Base-by-base conservation (phyloP, 192 early-diverging fungal genomes). In the Backusella sp. region DNA sequence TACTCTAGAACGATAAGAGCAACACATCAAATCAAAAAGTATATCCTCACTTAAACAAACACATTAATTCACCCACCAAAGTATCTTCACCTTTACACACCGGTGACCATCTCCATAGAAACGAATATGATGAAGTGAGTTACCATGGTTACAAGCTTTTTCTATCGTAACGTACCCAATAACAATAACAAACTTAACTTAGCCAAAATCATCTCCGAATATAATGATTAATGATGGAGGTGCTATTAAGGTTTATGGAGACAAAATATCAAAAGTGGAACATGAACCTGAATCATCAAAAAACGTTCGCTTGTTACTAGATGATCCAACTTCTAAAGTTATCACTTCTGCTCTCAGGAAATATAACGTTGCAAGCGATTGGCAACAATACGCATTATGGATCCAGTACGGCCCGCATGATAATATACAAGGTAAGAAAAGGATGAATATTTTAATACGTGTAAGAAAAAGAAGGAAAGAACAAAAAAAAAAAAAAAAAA, bases 361-460 rank as follows among this genome's bases (percentile, higher is more conserved):
- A 83, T 98, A 97, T 86, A 96, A 96, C 67, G 92, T 98, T 30
- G 81, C 78, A 41, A 95, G 94, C 73, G 89, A 94, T 73, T 97
- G 94, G 94, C 90, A 89, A 70, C 87, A 94, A 72, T 98, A 95
- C 83, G 88, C 89, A 6, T 83, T 98, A 49, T 94, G 92, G 84
- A 92, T 98, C 56, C 89, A 90, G 66, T 94, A 88, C 74, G 91
- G 91, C 12, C 26, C 83, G 49, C 70, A 82, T 7, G 75, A 83
- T 79, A 83, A 82, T 79, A 88, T 86, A 7, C 79, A 85, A 86
- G 90, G 87, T 92, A 83, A 41, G 52, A 32, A 42, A 23, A 59
- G 7, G 37, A 11, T 39, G 37, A 39, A 37, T 39, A 11, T 39
- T 39, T 39, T 39, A 39, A 39, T 39, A 15, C 11, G 37, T 12